Base-by-base conservation (phyloP, 495 filamentous ascomycete genomes). In the Parathielavia appendiculata region DNA sequence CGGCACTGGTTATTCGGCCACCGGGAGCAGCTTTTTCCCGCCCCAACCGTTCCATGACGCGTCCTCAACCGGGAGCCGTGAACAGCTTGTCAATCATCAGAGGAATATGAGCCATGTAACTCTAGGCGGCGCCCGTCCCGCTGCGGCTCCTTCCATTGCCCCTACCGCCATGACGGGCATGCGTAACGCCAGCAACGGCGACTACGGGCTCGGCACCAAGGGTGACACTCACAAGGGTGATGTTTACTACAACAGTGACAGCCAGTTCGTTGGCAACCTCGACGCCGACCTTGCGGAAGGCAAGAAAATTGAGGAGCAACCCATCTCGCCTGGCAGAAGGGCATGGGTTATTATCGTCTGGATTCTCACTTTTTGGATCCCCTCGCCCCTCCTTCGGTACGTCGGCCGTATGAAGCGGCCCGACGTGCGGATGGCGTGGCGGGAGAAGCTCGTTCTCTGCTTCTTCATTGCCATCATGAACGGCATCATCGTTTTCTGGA, bases 371-470 rank as follows among this genome's bases (percentile, higher is more conserved):
- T 97, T 90, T 66, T 97, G 90, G 91, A 95, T 96, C 61, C 93
- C 93, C 1, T 96, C 92, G 2, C 91, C 91, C 51, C 51, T 85
- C 0, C 81, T 98, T 2, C 77, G 78, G n/a, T 87, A 81, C 52
- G 63, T 97, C 60, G 93, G 93, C 17, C 87, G 93, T 19, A 98
- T 97, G 93, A 96, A 96, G 74, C 85, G 93, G 43, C 93, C 93
- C 1, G 93, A 98, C 73, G 89, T 98, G 43, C 87, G 93, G 1
- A 88, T 97, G 83, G 93, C 93, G 6, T 98, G 93, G 93, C 78
- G 92, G 68, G 93, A 98, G 65, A 98, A 98, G 73, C 39, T 98
- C 40, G 85, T 96, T 6, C 77, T 98, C 11, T 81, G 90, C 26
- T 72, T 87, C 35, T 57, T 96, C 57, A 97, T 98, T 60, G 67